phyloP scores from a whole-genome alignment of 768 basidiomycete genomes.

The Pilatotrama ljubarskyi region DNA sequence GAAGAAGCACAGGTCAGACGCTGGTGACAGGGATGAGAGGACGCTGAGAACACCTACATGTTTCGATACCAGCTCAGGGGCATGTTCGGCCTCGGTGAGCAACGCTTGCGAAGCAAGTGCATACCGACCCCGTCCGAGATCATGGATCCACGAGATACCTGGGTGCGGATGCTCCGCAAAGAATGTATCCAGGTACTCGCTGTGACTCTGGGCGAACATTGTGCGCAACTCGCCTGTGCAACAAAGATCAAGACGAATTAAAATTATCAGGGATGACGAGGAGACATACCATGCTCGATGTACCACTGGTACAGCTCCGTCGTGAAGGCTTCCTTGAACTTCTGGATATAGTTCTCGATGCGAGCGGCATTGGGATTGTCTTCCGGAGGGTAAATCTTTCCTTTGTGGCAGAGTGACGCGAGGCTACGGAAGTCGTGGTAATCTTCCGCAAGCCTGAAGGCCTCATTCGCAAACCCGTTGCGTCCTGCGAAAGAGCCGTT shows the following conservation, averaged over 20 bases:
- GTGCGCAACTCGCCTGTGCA: constrained; percentile 84
- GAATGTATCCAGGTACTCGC: constrained; percentile 67
- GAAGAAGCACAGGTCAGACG: constrained; percentile 13
- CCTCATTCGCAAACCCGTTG: constrained; percentile 63
- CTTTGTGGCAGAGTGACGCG: constrained; percentile 79
- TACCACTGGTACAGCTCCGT: constrained; percentile 93
- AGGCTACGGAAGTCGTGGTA: constrained; percentile 85
- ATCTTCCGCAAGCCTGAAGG: constrained; percentile 82
- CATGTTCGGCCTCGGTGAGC: constrained; percentile 56
- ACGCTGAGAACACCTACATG: constrained; percentile 55
- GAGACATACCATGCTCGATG: constrained; percentile 74
- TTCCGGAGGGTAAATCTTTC: constrained; percentile 59
- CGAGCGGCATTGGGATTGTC: constrained; percentile 62
- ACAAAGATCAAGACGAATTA: background rate
- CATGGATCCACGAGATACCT: constrained; percentile 83
- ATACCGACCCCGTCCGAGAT: constrained; percentile 70
- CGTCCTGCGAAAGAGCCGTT: constrained; percentile 45
- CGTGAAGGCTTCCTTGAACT: constrained; percentile 81
- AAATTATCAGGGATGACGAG: background rate
- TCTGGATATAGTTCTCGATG: constrained; percentile 72
- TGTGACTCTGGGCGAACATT: constrained; percentile 78
- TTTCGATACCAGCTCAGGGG: constrained; percentile 63
- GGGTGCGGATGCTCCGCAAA: constrained; percentile 61
- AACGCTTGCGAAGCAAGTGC: constrained; percentile 65
- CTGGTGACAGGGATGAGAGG: background rate